A percentile compares a stretch with the other conserved stretches of the same genome.
These are phyloP conservation scores for Thelonectria blattea DNA, from an alignment of 2,329 filamentous ascomycete species.

Conservation along the genomic window DNA sequence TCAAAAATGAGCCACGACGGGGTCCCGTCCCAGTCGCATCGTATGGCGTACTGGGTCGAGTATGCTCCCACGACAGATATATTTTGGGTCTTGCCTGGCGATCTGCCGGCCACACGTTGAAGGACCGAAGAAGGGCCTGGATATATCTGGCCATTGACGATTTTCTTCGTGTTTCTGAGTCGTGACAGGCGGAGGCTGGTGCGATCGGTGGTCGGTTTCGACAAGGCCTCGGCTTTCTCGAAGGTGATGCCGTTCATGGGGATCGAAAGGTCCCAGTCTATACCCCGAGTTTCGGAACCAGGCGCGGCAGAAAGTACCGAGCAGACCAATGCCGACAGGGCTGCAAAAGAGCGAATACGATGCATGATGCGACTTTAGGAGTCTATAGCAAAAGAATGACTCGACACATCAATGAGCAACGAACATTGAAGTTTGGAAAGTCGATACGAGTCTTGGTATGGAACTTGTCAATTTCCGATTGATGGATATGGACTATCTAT, in stretches of 20 bases:
- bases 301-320: not conserved
- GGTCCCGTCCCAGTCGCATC: slow-evolving; percentile 48
- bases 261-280: slow-evolving; percentile 43
- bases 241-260: slow-evolving; percentile 48
- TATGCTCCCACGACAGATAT: slow-evolving; percentile 46
- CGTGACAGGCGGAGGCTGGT: slow-evolving; percentile 41
- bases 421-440: not conserved
- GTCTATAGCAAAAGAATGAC: too few species aligned
- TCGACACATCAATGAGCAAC: not conserved
- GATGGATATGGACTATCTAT: too few species aligned
- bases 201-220: slow-evolving; percentile 38
- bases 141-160: slow-evolving; percentile 26
- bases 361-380: slow-evolving; percentile 1
- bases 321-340: slow-evolving; percentile 3
- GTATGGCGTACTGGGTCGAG: slow-evolving; percentile 51
- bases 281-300: not conserved
- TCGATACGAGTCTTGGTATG: not conserved
- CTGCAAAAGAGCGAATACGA: not conserved
- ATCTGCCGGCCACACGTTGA: slow-evolving; percentile 24
- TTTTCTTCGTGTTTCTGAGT: slow-evolving; percentile 40
- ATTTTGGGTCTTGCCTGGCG: slow-evolving; percentile 43
- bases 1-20: slow-evolving; percentile 54
- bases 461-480: not conserved
- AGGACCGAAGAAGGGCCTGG: slow-evolving; percentile 44
- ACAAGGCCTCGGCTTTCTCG: slow-evolving; percentile 41